Conservation (phyloP, 1,139 yeast genomes). For the Kodamaea alishanica region DNA sequence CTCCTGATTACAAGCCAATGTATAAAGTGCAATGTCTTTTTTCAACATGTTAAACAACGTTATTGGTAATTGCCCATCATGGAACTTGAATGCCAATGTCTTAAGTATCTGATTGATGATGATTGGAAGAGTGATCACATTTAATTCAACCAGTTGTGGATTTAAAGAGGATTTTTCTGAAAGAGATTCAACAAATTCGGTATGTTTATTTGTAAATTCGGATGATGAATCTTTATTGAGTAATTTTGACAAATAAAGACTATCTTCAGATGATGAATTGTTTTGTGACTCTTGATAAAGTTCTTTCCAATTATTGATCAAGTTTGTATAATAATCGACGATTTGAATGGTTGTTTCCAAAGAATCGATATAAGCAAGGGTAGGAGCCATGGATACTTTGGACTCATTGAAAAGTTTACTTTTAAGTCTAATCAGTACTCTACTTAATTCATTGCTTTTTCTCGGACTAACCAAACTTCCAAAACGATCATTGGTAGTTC, state of each 20-base stretch:
- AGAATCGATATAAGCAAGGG: slow-evolving; percentile 19
- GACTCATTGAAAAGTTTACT: slow-evolving; percentile 18
- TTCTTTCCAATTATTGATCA: slow-evolving; percentile 16
- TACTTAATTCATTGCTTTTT: slow-evolving; percentile 10
- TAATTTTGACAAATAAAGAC: slow-evolving; percentile 12
- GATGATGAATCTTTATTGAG: slow-evolving; percentile 11
- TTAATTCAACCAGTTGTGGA: slow-evolving; percentile 28
- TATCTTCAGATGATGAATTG: neutral
- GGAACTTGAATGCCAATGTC: slow-evolving; percentile 23
- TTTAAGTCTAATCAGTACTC: slow-evolving; percentile 12
- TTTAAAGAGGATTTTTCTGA: slow-evolving; percentile 10
- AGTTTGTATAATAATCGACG: slow-evolving; percentile 16
- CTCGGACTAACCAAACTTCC: slow-evolving; percentile 9
- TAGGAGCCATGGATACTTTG: slow-evolving; percentile 23
- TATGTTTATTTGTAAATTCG: slow-evolving; percentile 16
- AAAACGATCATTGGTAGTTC: slow-evolving; percentile 11
- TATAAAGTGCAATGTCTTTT: slow-evolving; percentile 30
- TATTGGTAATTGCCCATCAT: slow-evolving; percentile 37
- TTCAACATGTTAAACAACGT: slow-evolving; percentile 36
- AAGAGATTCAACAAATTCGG: slow-evolving; percentile 17
- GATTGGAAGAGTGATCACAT: slow-evolving; percentile 36
- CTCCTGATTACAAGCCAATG: slow-evolving; percentile 39
- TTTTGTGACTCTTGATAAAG: slow-evolving; percentile 2
- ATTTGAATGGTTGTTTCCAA: slow-evolving; percentile 12
- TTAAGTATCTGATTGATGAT: slow-evolving; percentile 33